Evolutionary conservation across 2,329 filamentous ascomycete genomes (phyloP), one percentile per base, ranked within the genome.

Genomic region (Bretziella fagacearum): DNA sequence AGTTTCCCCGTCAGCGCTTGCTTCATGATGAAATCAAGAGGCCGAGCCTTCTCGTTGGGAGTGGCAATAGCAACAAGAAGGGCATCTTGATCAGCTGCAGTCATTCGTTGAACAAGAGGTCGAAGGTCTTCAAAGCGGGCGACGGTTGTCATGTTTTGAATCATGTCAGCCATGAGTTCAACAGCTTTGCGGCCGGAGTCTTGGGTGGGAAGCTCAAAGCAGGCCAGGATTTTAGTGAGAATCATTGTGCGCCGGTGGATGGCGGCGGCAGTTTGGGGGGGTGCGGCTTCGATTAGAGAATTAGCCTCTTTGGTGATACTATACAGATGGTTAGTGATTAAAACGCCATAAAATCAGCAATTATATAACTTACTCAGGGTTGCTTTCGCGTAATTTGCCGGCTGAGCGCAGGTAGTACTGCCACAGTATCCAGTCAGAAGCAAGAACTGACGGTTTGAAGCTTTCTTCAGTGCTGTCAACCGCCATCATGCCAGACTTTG

Each of bases 361-460:
- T n/a, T n/a, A n/a, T n/a, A 15, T 15, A 32, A 45, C 51, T 42
- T 47, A 52, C 49, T 47, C 27, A n/a, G 47, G 40, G 29, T 50
- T 36, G 2, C n/a, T 30, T 11, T 29, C 32, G 29, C 40, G 30
- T 10, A 51, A 18, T 39, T 53, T 25, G 3, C 32, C 48, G 15
- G 61, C 59, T 6, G 63, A 58, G 6, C 53, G 46, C 7, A 60
- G 52, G 27, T 63, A 59, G 6, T 50, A 52, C 46, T 56, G 56
- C 63, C 63, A 65, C 18, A 60, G 55, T 13, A 53, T 52, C 57
- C 58, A 55, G 52, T 73, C 68, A 6, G 64, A 68, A 1, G 66
- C 67, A 11, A 70, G 55, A 1, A 68, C 60, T 2, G 61, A 65
- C 0, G 63, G 59, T 6, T 59, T 56, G 0, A 63, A 59, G 3